Evolutionary conservation across 441 rosid genomes (phyloP), one percentile per base, ranked within the genome.

Genomic region (Populus hybrid): DNA sequence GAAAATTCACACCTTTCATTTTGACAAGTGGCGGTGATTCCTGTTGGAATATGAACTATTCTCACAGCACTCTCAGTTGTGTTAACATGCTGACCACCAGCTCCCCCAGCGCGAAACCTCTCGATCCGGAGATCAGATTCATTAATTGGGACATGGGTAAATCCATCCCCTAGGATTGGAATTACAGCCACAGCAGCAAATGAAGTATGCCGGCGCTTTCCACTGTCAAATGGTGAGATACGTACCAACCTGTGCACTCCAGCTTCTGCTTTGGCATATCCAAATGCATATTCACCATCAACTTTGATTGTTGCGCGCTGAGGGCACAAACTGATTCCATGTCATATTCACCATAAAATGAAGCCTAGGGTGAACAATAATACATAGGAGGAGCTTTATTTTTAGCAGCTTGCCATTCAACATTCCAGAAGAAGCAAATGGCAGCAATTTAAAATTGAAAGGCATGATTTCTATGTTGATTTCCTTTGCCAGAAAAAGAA

Each of bases 121-220:
- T 96, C 98, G 18, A 94, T 93, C n/a, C 94, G 89, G 28, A 96
- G 93, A 88, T 96, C 98, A 0, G 98, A 91, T 71, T 96, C 98
- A 56, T 93, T 94, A 59, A 94, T 94, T 87, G 92, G 98, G 23
- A 93, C 97, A 56, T 74, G 89, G 38, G 96, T 85, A 11, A 89
- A 93, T 66, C 92, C 94, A 71, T 94, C 95, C 50, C 94, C 98
- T 3, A 83, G 80, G 79, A 92, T 93, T 21, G 99, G 99, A 80
- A 91, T 94, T 61, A 93, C 98, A 11, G 99, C 99, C 81, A 96
- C 99, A 21, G 98, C 99, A 33, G 99, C 98, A 83, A 96, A 96
- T 14, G 98, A 94, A 80, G 99, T 94, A 84, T 94, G 99, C 74
- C 98, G 88, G 35, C 94, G 91, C 79, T 96, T 94, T 71, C 89